A percentile compares a stretch with the other conserved stretches of the same genome.
phyloP scores from a whole-genome alignment of 1,139 yeast genomes.

The Chernovozyma aurita region DNA sequence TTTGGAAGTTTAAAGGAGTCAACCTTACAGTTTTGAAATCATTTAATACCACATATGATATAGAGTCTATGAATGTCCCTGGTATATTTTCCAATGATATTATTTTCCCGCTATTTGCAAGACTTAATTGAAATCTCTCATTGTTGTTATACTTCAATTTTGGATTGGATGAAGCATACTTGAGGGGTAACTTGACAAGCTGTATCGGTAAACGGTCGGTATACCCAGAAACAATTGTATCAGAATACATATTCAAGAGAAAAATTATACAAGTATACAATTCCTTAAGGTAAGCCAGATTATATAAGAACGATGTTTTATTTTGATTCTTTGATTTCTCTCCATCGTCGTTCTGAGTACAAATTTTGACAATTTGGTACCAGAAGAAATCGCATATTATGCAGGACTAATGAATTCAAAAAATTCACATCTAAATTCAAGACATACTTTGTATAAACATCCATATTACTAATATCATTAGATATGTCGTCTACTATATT shows the following conservation, averaged over 20 bases:
- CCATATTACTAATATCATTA: too few relatives aligned
- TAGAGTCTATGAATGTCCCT: conserved; percentile 18
- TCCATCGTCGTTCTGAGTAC: too few relatives aligned
- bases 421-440: too few relatives aligned
- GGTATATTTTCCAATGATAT: conserved; percentile 15
- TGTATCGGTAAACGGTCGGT: conserved; percentile 18
- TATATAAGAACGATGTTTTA: too few relatives aligned
- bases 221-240: conserved; percentile 18
- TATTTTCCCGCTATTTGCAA: conserved; percentile 23
- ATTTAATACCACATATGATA: conserved; percentile 25
- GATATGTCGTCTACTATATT: conserved; percentile 89
- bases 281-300: too few relatives aligned
- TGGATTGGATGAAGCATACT: conserved; percentile 14
- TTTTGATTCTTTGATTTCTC: too few relatives aligned
- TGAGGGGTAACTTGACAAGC: conserved; percentile 28
- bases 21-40: conserved; percentile 28
- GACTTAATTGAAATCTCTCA: conserved; percentile 19
- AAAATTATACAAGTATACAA: too few relatives aligned
- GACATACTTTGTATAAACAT: too few relatives aligned
- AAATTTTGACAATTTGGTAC: too few relatives aligned
- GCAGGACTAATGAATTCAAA: too few relatives aligned
- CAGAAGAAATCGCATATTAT: too few relatives aligned
- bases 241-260: conserved; percentile 1
- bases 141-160: conserved; percentile 11
- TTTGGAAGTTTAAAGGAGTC: conserved; percentile 24